phyloP scores from a whole-genome alignment of 176 grass and related monocot genomes.

The Typha latifolia region DNA sequence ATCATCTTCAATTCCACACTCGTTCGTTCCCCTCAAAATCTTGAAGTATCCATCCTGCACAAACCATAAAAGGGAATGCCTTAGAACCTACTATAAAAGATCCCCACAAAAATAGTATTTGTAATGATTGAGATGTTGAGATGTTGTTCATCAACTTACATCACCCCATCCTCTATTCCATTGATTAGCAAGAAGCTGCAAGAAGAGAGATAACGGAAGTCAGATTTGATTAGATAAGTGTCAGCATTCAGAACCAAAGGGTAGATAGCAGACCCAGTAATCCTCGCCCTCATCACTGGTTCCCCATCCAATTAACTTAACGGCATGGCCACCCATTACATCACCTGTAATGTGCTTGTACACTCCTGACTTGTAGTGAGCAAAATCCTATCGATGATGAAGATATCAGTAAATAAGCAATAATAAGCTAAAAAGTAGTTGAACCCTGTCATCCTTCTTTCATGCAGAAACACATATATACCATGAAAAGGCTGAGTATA shows the following conservation, averaged over 20 bases:
- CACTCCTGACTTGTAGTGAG: conserved; percentile 94
- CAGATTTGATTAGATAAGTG: background rate
- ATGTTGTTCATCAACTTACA: conserved; percentile 40
- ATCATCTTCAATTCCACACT: conserved; percentile 78
- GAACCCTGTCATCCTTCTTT: too few species aligned
- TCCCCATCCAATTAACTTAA: conserved; percentile 93
- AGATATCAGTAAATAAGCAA: conserved; percentile 10
- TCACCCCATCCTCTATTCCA: conserved; percentile 97
- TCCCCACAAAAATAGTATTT: background rate
- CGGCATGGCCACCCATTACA: conserved; percentile 75
- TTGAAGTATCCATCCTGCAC: conserved; percentile 89
- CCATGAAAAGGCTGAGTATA: background rate
- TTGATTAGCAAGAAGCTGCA: conserved; percentile 90
- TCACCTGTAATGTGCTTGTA: conserved; percentile 80
- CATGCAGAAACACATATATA: background rate
- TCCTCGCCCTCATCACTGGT: conserved; percentile 76
- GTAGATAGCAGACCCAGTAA: conserved; percentile 63
- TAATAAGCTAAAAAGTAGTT: background rate
- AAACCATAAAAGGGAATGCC: conserved; percentile 4
- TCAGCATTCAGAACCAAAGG: conserved; percentile 5
- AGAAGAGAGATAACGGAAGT: conserved; percentile 8
- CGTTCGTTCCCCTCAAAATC: conserved; percentile 60
- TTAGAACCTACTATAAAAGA: background rate
- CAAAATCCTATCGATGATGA: conserved; percentile 58
- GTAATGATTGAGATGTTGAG: background rate